Evolutionary conservation across 2,329 filamentous ascomycete species (phyloP).

Genomic region (Botryotinia calthae): DNA sequence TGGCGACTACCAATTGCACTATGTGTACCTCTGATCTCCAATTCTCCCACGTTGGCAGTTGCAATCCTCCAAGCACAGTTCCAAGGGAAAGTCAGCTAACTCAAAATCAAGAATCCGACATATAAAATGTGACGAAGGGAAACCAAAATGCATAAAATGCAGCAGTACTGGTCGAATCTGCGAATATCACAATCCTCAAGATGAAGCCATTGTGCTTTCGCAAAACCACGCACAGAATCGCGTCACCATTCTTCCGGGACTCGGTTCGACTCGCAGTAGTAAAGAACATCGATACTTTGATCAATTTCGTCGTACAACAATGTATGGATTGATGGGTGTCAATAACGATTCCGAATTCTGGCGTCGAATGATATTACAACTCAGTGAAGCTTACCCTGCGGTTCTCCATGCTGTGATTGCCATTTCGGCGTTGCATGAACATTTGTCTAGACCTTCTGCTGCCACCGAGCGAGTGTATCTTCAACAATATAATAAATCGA

Average conservation of each 20-base stretch:
- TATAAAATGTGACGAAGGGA: slow-evolving; percentile 29
- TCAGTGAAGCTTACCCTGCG: slow-evolving; percentile 23
- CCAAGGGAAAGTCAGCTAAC: background rate
- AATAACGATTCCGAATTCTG: slow-evolving; percentile 25
- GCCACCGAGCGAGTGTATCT: background rate
- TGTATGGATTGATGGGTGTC: slow-evolving; percentile 22
- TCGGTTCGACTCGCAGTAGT: slow-evolving; percentile 16
- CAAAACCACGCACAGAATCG: slow-evolving; percentile 11
- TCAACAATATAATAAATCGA: slow-evolving; percentile 21
- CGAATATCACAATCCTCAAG: slow-evolving; percentile 20
- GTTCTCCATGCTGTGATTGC: slow-evolving; percentile 26
- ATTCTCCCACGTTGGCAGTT: slow-evolving; percentile 30
- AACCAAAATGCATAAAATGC: slow-evolving; percentile 26
- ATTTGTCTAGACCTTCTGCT: background rate
- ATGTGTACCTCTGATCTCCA: slow-evolving; percentile 72
- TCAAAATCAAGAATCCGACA: slow-evolving; percentile 19
- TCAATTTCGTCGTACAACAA: slow-evolving; percentile 22
- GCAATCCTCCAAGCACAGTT: background rate
- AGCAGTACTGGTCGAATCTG: slow-evolving; percentile 22
- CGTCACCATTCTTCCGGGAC: background rate
- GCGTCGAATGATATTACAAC: slow-evolving; percentile 22
- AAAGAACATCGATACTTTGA: slow-evolving; percentile 25
- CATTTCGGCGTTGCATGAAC: slow-evolving; percentile 23
- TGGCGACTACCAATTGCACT: slow-evolving; percentile 73
- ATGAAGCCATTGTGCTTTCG: background rate